Percentiles rank a stretch among this genome's conserved stretches.
Conservation (phyloP, 2,329 filamentous ascomycete genomes). For the Pseudophaeomoniella oleicola region DNA sequence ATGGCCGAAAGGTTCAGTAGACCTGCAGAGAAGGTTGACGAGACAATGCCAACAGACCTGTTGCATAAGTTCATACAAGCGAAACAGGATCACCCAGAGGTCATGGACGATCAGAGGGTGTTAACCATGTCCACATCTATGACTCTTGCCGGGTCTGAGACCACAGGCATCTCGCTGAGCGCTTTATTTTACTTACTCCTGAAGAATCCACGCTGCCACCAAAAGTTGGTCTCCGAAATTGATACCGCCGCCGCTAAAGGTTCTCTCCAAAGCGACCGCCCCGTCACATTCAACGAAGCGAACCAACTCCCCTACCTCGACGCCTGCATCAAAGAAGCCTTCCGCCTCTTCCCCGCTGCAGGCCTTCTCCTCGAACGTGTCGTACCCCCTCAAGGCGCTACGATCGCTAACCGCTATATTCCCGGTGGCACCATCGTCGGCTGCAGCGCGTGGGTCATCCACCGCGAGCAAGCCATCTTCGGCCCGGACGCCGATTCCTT, state of each 20-base stretch:
- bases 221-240: conserved; percentile 10
- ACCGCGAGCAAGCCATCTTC: conserved; percentile 53
- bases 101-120: conserved; percentile 1
- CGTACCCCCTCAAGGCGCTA: conserved; percentile 36
- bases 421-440: conserved; percentile 60
- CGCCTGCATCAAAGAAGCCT: conserved; percentile 63
- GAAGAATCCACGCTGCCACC: conserved; percentile 35
- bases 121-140: conserved; percentile 1
- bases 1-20: conserved; percentile 50
- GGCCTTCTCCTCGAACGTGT: conserved; percentile 61
- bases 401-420: conserved; percentile 27
- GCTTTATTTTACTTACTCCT: conserved; percentile 62
- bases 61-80: conserved; percentile 6
- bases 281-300: conserved; percentile 54
- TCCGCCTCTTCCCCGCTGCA: conserved; percentile 60
- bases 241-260: conserved; percentile 1
- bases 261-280: conserved; percentile 2
- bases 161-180: conserved; percentile 59
- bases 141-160: conserved; percentile 59
- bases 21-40: conserved; percentile 18
- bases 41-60: conserved; percentile 5
- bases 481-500: conserved; percentile 52
- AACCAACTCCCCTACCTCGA: conserved; percentile 63
- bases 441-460: conserved; percentile 61
- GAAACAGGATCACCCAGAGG: not conserved